Evolutionary conservation across 208 protist genomes (phyloP), one percentile per base, ranked within the genome.

Genomic region (Trypanosoma cruzi): DNA sequence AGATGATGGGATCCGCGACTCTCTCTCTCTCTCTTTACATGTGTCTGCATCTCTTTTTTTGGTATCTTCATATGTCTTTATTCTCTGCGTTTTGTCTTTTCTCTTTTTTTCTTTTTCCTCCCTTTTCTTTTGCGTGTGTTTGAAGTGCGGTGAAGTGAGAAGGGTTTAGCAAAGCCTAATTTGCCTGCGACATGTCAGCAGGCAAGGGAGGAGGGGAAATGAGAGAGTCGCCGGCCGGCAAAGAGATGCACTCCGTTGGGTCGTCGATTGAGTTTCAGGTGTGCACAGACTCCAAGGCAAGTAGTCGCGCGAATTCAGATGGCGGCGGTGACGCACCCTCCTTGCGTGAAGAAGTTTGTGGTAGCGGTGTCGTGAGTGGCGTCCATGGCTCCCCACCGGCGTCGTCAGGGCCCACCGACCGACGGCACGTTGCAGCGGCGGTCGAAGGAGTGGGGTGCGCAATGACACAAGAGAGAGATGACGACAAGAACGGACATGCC

Each of bases 121-220:
- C 53, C 24, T 72, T 54, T 60, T 65, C 26, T 52, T 64, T 69
- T 64, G 42, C 37, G 26, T 68, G 29, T 60, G 13, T 44, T 5
- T 44, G 37, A 4, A 24, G 7, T 44, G 29, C n/a, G 29, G 2
- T 26, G 26, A 20, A 53, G 37, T 13, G n/a, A 66, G 29, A 28
- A 66, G 22, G 16, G 4, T 1, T 31, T 44, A 20, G 32, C 4
- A 18, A 20, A 50, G n/a, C 13, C 28, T 4, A 60, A 49, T 46
- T 4, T 8, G 4, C 34, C 57, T 29, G 14, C 32, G 40, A 8
- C 57, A 63, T 29, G 48, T 4, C 26, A 64, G 40, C n/a, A 64
- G 29, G 40, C 5, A 64, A 48, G 14, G 52, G 18, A 37, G 34
- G n/a, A 28, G 3, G 22, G 24, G 28, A 64, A 64, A 48, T 18